A percentile compares a stretch with the other conserved stretches of the same genome.
Evolutionary conservation across 1,139 yeast genomes (phyloP).

Genomic region (Kazachstania sp.): DNA sequence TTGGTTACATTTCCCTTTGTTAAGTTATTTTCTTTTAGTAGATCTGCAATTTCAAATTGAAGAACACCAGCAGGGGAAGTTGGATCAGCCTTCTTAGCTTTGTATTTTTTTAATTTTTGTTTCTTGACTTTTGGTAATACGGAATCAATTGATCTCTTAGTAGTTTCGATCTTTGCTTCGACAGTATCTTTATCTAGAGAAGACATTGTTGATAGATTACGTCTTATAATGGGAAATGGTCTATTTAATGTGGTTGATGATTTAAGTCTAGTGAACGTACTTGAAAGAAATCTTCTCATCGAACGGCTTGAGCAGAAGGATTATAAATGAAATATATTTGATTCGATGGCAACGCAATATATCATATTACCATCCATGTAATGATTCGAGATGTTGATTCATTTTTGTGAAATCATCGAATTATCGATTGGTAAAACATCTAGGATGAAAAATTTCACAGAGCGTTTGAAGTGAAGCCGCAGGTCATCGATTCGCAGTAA

Average conservation of each 20-base stretch:
- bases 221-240: not conserved
- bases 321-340: too few relatives aligned
- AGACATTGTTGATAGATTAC: not conserved
- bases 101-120: constrained; percentile 41
- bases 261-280: not conserved
- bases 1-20: constrained; percentile 44
- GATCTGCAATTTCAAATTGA: constrained; percentile 58
- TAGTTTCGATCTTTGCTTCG: not conserved
- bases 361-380: too few relatives aligned
- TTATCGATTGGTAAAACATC: not conserved
- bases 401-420: not conserved
- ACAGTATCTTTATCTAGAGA: not conserved
- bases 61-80: constrained; percentile 80
- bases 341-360: too few relatives aligned
- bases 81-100: constrained; percentile 56
- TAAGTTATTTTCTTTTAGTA: constrained; percentile 41
- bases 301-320: too few relatives aligned
- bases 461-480: not conserved
- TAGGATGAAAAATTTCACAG: not conserved
- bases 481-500: too few relatives aligned
- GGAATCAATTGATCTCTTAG: not conserved
- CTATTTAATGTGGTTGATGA: not conserved
- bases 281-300: not conserved
- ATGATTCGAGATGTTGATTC: too few relatives aligned
- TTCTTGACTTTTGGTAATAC: constrained; percentile 21